phyloP scores from a whole-genome alignment of 305 asterid species.

The Fraxinus ornus region DNA sequence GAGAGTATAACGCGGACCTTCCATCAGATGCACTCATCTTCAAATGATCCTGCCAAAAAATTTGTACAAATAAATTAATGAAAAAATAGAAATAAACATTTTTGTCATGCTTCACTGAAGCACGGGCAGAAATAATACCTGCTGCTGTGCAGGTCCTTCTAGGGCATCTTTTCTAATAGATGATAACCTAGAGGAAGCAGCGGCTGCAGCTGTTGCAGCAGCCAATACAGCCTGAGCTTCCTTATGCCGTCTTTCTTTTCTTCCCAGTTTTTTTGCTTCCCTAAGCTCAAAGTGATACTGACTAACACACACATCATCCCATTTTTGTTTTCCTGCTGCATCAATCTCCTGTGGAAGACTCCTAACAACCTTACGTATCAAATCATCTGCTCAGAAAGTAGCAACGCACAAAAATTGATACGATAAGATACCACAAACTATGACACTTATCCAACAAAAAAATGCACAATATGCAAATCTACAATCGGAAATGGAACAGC shows the following conservation, averaged over 20 bases:
- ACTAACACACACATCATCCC: conserved; percentile 83
- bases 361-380: conserved; percentile 65
- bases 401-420: conserved; percentile 19
- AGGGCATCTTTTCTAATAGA: conserved; percentile 77
- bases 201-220: conserved; percentile 99
- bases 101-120: conserved; percentile 2
- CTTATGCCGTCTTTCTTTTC: conserved; percentile 90
- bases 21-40: conserved; percentile 47
- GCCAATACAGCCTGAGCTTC: conserved; percentile 98
- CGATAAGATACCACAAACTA: conserved; percentile 13
- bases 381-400: conserved; percentile 56
- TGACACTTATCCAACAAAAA: conserved; percentile 13
- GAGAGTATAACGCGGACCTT: conserved; percentile 48
- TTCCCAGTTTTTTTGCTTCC: conserved; percentile 89
- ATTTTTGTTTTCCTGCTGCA: conserved; percentile 58
- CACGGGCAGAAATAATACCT: conserved; percentile 43
- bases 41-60: conserved; percentile 44
- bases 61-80: background rate
- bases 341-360: conserved; percentile 75
- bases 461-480: background rate
- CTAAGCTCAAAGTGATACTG: conserved; percentile 76
- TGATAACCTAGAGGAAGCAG: conserved; percentile 82
- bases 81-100: background rate
- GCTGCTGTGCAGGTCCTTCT: conserved; percentile 63
- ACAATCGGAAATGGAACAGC: background rate